These are phyloP conservation scores for Pseudocercospora macadamiae DNA, from an alignment of 2,329 filamentous ascomycete genomes.

Conservation along the genomic window DNA sequence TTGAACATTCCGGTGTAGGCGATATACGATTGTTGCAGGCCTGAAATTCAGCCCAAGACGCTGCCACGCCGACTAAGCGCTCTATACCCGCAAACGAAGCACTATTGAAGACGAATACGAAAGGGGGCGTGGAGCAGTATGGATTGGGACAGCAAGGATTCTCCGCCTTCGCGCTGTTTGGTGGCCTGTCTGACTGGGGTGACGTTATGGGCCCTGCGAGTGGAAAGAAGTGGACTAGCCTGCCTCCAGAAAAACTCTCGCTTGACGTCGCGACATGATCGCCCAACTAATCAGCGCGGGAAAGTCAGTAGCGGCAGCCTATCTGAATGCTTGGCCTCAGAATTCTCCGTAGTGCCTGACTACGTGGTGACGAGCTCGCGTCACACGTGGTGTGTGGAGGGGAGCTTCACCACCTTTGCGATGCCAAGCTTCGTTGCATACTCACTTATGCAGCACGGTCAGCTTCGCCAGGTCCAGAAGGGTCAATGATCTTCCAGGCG, in stretches of 20 bases:
- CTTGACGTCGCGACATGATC: slow-evolving; percentile 3
- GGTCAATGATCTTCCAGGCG: slow-evolving; percentile 1
- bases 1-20: no score
- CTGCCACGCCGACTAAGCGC: neutral
- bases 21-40: no score
- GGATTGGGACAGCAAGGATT: slow-evolving; percentile 3
- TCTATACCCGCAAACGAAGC: neutral
- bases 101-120: slow-evolving; percentile 2
- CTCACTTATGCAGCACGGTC: neutral
- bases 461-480: neutral
- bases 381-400: neutral
- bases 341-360: slow-evolving; percentile 4
- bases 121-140: neutral
- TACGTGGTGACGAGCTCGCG: neutral
- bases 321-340: neutral
- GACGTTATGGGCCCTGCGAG: neutral
- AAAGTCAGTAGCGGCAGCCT: neutral
- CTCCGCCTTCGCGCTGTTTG: neutral
- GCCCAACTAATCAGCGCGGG: neutral
- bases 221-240: neutral
- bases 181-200: neutral
- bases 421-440: neutral
- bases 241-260: neutral
- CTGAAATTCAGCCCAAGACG: no score
- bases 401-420: neutral